phyloP scores from a whole-genome alignment of 208 protist species.

The Leishmania gerbilli region DNA sequence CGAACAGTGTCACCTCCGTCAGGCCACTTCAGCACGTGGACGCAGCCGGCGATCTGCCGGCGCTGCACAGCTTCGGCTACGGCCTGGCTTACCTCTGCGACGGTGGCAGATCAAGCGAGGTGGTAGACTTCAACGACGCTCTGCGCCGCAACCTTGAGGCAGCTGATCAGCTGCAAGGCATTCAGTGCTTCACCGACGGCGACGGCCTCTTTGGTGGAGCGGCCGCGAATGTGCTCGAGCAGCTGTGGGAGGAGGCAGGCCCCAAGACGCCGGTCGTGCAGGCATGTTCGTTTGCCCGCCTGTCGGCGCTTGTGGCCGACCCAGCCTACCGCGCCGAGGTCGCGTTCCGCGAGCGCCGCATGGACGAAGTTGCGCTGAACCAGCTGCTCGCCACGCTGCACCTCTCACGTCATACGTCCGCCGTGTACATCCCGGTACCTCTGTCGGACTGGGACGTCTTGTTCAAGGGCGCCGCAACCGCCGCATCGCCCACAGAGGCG shows the following conservation, averaged over 20 bases:
- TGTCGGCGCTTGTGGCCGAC: constrained; percentile 42
- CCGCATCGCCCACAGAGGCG: not conserved
- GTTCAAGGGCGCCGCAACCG: constrained; percentile 32
- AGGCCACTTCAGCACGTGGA: constrained; percentile 54
- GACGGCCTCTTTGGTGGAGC: constrained; percentile 79
- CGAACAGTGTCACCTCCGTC: constrained; percentile 48
- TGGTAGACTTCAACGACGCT: constrained; percentile 37
- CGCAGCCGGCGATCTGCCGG: constrained; percentile 48
- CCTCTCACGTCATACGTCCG: constrained; percentile 48
- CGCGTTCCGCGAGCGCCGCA: constrained; percentile 59
- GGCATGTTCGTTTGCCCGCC: constrained; percentile 50
- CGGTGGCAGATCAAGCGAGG: constrained; percentile 26
- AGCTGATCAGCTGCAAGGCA: constrained; percentile 64
- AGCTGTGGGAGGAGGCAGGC: constrained; percentile 73
- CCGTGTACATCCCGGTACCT: constrained; percentile 76
- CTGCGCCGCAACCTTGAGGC: constrained; percentile 67
- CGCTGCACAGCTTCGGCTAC: constrained; percentile 79
- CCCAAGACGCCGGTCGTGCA: constrained; percentile 52
- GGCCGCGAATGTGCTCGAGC: constrained; percentile 64
- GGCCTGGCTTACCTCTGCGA: constrained; percentile 43
- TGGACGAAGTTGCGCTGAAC: constrained; percentile 66
- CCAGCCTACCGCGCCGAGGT: constrained; percentile 19
- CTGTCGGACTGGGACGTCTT: constrained; percentile 53
- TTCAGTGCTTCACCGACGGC: constrained; percentile 78
- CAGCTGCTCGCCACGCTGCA: constrained; percentile 64